Base-by-base conservation (phyloP, 2,329 filamentous ascomycete species). In the Aspergillus eucalypticola region DNA sequence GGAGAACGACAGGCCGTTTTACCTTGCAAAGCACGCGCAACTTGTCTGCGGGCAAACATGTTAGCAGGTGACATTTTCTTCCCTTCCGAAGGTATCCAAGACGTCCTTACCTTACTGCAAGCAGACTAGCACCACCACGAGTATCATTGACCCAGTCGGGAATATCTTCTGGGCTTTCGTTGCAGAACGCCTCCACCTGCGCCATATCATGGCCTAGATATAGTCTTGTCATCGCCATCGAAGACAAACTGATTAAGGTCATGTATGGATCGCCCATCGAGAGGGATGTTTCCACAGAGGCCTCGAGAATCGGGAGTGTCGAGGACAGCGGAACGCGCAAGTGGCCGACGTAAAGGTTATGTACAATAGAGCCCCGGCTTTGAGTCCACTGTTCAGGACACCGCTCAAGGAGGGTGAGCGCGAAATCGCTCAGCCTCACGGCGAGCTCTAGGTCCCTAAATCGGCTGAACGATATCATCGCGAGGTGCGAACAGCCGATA, bases 261-360 rank as follows among this genome's bases (percentile, higher is more conserved):
- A 87, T 73, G 48, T 86, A 83, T 8, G 82, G 81, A 67, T 88
- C 86, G 3, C 85, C 86, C 15, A 84, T 82, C 2, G 79, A 73
- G n/a, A 85, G 77, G 0, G 84, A 82, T 7, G 81, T 78, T 54
- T 88, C 84, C 64, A 87, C 76, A 1, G 84, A 84, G 48, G 73
- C 73, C 63, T 85, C 83, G 6, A 88, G 77, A 3, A 77, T 72
- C 1, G 81, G 79, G 15, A 88, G 76, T 19, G 83, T 79, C 38
- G 83, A 79, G 11, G 75, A 69, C 49, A 87, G 72, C 2, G 84
- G 83, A 10, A 78, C 75, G 59, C 83, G 78, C 23, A 88, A 69
- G 67, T 88, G 86, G n/a, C 83, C 84, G n/a, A 88, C 74, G 69
- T 87, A 88, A 8, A 86, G 72, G n/a, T 82, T 80, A 58, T 85